Evolutionary conservation across 139 green algal species (phyloP).

Genomic region (Coccomyxa sp.): DNA sequence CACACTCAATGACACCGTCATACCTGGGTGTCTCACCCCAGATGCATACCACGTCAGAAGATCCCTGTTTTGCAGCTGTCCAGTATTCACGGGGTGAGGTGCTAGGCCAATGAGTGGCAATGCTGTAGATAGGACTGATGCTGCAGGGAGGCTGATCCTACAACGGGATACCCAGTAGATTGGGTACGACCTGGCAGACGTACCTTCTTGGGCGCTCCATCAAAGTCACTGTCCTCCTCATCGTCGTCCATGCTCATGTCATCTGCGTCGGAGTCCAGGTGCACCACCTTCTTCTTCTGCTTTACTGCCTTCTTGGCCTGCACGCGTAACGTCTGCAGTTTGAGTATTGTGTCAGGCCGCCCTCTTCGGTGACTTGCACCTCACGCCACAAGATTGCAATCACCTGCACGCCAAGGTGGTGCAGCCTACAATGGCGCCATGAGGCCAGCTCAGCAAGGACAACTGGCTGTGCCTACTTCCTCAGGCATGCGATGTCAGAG

Average conservation of each 20-base stretch:
- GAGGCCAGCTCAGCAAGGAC: too few relatives aligned
- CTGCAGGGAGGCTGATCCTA: neutral
- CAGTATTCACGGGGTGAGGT: too few relatives aligned
- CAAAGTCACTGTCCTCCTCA: neutral
- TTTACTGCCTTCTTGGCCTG: slow-evolving; percentile 19
- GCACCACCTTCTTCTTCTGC: slow-evolving; percentile 19
- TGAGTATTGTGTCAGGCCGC: neutral
- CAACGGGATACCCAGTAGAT: neutral
- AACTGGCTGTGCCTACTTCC: too few relatives aligned
- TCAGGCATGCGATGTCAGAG: too few relatives aligned
- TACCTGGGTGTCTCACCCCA: too few relatives aligned
- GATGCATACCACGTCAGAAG: too few relatives aligned
- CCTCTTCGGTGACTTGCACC: too few relatives aligned
- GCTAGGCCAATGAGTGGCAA: too few relatives aligned
- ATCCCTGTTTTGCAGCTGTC: too few relatives aligned
- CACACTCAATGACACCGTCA: neutral
- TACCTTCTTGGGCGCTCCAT: neutral
- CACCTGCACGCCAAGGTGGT: too few relatives aligned
- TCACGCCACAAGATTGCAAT: too few relatives aligned
- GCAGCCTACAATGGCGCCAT: too few relatives aligned
- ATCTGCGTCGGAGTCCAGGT: slow-evolving; percentile 3
- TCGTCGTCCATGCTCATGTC: neutral
- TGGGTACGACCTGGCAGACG: neutral
- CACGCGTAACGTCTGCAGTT: neutral
- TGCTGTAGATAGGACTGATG: neutral